Evolutionary conservation across 192 early-diverging fungal species (phyloP).

Genomic region (Podila minutissima): DNA sequence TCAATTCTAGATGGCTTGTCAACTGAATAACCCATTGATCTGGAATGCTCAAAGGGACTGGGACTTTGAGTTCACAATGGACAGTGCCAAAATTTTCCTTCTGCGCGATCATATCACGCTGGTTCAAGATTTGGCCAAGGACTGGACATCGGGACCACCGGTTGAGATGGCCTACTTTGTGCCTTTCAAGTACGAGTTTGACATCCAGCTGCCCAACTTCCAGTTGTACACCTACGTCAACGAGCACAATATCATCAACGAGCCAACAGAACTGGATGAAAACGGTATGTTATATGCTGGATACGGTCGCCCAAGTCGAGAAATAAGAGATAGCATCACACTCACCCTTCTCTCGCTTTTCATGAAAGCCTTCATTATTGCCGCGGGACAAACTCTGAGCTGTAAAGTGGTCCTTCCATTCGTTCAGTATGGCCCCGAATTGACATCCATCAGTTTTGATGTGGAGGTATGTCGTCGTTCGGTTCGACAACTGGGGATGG

Average conservation of each 20-base stretch:
- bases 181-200: constrained; percentile 72
- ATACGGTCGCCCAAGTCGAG: not conserved
- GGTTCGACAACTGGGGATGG: not conserved
- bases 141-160: constrained; percentile 68
- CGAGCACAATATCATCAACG: constrained; percentile 81
- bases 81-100: constrained; percentile 62
- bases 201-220: constrained; percentile 58
- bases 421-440: constrained; percentile 62
- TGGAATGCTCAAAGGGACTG: constrained; percentile 81
- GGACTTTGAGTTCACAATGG: constrained; percentile 65
- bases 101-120: constrained; percentile 80
- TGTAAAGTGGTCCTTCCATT: constrained; percentile 65
- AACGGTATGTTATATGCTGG: constrained; percentile 63
- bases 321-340: constrained; percentile 21
- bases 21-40: constrained; percentile 68
- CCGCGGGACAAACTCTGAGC: constrained; percentile 50
- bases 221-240: constrained; percentile 75
- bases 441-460: constrained; percentile 62
- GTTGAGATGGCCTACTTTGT: constrained; percentile 70
- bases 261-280: constrained; percentile 73
- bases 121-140: constrained; percentile 76
- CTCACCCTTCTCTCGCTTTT: not conserved
- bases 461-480: constrained; percentile 50
- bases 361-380: constrained; percentile 52
- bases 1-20: constrained; percentile 58